A percentile compares a stretch with the other conserved stretches of the same genome.
Evolutionary conservation across 768 basidiomycete genomes (phyloP).

Genomic region (Albatrellus ellisii): DNA sequence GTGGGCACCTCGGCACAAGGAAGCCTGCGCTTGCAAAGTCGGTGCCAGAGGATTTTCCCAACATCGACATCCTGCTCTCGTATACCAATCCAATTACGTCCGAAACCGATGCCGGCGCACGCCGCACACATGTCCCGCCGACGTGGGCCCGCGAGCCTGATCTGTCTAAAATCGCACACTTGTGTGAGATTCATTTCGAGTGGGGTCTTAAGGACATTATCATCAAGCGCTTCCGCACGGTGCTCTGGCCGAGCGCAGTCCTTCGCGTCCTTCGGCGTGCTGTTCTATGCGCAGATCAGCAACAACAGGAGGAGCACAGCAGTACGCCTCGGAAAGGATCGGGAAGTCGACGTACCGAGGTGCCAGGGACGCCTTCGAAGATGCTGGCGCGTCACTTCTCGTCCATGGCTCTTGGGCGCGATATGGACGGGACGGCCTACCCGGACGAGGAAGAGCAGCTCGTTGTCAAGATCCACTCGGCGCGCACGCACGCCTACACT

Average conservation of each 20-base stretch:
- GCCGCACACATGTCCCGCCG: conserved; percentile 20
- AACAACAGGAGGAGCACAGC: conserved; percentile 20
- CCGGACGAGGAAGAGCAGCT: conserved; percentile 28
- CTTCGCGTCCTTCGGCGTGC: conserved; percentile 59
- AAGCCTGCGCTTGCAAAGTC: conserved; percentile 47
- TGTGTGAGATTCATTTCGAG: conserved; percentile 84
- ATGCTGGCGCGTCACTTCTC: conserved; percentile 47
- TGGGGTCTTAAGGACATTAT: conserved; percentile 83
- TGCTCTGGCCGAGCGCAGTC: conserved; percentile 69
- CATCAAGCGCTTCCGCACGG: conserved; percentile 70
- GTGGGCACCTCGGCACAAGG: conserved; percentile 50
- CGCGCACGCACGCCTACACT: conserved; percentile 55
- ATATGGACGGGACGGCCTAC: conserved; percentile 17
- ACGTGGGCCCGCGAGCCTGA: conserved; percentile 48
- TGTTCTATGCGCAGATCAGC: conserved; percentile 26
- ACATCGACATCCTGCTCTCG: conserved; percentile 57
- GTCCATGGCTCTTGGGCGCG: conserved; percentile 24
- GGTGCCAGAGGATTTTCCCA: conserved; percentile 57
- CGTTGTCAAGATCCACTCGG: conserved; percentile 52
- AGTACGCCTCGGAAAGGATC: conserved; percentile 5
- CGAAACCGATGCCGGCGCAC: conserved; percentile 34
- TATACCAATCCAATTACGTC: conserved; percentile 74
- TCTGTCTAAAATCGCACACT: conserved; percentile 54
- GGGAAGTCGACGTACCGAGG: neutral
- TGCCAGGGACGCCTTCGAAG: conserved; percentile 30